Evolutionary conservation across 2,329 filamentous ascomycete genomes (phyloP), one percentile per base, ranked within the genome.

Genomic region (Bipolaris cookei): DNA sequence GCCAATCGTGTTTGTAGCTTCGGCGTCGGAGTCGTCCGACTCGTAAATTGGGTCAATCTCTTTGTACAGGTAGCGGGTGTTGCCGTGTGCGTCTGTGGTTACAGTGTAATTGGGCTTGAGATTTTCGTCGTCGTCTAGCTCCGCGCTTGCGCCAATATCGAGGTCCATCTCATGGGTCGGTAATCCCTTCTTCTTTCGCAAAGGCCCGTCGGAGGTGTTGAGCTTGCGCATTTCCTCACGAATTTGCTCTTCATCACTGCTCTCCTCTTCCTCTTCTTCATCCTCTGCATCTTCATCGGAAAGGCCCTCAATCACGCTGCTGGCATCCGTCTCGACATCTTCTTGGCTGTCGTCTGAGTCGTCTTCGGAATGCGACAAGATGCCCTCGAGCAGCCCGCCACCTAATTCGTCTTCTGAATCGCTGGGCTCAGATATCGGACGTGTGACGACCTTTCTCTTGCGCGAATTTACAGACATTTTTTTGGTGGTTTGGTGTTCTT

Each of bases 21-120:
- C 89, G 60, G 90, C 87, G 75, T 97, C 94, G 3, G 90, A 90
- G 73, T 97, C 94, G 78, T 99, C 96, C 1, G 93, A 97, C 73
- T 98, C 95, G 78, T 99, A 97, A 51, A 92, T 89, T 2, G 94
- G 91, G 65, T 98, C 90, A 62, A 99, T 92, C 73, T 98, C 95
- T 62, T 90, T 86, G 79, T 98, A 99, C 42, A 97, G 84, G 73
- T 96, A 99, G 75, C 95, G 88, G 63, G 88, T 86, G 69, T 92
- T 90, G 58, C 95, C 95, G 79, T 97, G 95, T 66, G 95, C 94
- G 70, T 97, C 95, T 55, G 84, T 89, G 41, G 89, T 83, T 61
- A 89, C 80, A 30, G 80, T 84, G 74, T 84, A 87, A 69, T 86
- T 86, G 20, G 80, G 79, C 58, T 72, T 72, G 32, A 73, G 57